These are phyloP conservation scores for Aspergillus clavatus DNA, from an alignment of 2,329 filamentous ascomycete species.

Conservation along the genomic window DNA sequence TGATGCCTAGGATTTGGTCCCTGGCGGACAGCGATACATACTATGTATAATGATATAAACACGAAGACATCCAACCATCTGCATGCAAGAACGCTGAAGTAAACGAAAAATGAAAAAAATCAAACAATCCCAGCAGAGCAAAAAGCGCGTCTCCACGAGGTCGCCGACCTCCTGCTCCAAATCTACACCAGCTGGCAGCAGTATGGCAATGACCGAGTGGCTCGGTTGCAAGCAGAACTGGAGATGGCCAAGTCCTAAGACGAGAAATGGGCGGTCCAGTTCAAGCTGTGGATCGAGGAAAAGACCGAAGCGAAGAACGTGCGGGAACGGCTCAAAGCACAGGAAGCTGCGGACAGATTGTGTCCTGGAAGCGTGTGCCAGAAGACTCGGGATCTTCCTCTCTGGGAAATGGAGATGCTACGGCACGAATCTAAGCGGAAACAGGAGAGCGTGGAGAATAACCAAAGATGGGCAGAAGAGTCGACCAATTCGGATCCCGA, in stretches of 20 bases:
- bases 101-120: not conserved
- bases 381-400: not conserved
- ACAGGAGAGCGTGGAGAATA: not conserved
- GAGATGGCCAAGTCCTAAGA: not conserved
- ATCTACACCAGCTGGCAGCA: no score
- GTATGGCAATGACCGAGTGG: no score
- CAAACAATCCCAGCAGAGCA: not conserved
- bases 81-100: no score
- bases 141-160: constrained; percentile 18
- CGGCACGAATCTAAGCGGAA: not conserved
- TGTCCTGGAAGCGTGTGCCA: not conserved
- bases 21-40: no score
- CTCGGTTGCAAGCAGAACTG: not conserved
- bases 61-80: no score
- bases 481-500: not conserved
- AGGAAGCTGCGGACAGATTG: not conserved
- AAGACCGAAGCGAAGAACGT: not conserved
- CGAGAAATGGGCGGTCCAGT: constrained; percentile 1
- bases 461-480: not conserved
- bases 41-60: no score
- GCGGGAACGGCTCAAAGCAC: not conserved
- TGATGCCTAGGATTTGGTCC: no score
- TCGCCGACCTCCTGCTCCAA: constrained; percentile 24
- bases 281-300: not conserved
- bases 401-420: not conserved